Conservation (phyloP, 495 filamentous ascomycete genomes). For the Friedmanniomyces endolithicus region DNA sequence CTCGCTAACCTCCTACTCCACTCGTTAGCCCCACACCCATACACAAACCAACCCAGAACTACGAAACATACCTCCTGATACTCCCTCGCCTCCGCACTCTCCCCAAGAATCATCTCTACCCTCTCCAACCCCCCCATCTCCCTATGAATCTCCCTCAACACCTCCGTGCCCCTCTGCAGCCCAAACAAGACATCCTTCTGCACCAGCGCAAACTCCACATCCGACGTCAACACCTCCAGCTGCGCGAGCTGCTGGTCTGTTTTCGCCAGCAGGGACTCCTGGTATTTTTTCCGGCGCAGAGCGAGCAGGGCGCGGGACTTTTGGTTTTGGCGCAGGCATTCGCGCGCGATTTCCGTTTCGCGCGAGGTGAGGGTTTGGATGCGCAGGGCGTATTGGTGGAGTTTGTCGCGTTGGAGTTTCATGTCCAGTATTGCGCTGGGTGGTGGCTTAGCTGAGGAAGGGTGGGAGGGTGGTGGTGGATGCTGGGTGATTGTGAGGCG, state of each 20-base stretch:
- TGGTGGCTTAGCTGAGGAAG: neutral
- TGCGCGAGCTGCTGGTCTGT: conserved; percentile 85
- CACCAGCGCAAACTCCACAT: conserved; percentile 86
- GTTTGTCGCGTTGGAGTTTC: conserved; percentile 92
- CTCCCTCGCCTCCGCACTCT: conserved; percentile 73
- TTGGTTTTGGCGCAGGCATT: conserved; percentile 64
- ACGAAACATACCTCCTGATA: conserved; percentile 60
- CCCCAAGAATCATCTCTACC: conserved; percentile 87
- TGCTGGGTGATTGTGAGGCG: conserved; percentile 7
- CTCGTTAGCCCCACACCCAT: conserved; percentile 7
- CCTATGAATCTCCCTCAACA: conserved; percentile 76
- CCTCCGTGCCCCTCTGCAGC: conserved; percentile 79
- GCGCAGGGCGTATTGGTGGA: conserved; percentile 84
- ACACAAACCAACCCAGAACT: neutral
- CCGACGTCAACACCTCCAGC: conserved; percentile 67
- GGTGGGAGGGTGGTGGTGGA: neutral
- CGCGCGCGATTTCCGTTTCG: conserved; percentile 70
- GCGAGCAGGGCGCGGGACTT: conserved; percentile 74
- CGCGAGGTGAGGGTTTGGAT: conserved; percentile 70
- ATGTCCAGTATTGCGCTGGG: conserved; percentile 85
- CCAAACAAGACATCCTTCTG: conserved; percentile 93
- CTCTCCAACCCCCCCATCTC: conserved; percentile 94
- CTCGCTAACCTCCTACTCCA: conserved; percentile 65
- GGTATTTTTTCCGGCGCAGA: conserved; percentile 90
- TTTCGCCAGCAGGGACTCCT: conserved; percentile 76